These are phyloP conservation scores for Cladosporium oxysporum DNA, from an alignment of 2,329 filamentous ascomycete species.

Conservation along the genomic window DNA sequence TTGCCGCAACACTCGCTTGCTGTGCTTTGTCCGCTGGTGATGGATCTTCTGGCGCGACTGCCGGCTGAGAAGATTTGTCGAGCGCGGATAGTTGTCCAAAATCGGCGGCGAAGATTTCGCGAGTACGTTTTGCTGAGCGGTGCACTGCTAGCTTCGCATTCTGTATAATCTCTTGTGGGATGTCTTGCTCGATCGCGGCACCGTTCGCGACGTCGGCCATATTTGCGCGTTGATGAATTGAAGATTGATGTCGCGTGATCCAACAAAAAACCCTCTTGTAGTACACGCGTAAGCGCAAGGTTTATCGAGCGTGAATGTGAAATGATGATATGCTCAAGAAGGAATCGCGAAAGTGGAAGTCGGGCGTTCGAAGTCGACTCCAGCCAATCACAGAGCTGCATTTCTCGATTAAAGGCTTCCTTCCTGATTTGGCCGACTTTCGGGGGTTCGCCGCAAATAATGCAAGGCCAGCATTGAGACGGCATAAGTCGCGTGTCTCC, in stretches of 20 bases:
- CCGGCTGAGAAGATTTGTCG: constrained; percentile 43
- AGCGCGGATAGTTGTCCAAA: constrained; percentile 49
- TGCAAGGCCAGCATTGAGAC: constrained; percentile 15
- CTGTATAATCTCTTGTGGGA: constrained; percentile 12
- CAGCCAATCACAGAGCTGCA: not conserved
- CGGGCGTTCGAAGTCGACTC: not conserved
- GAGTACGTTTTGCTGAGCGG: constrained; percentile 55
- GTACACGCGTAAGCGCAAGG: not conserved
- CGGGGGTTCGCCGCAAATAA: constrained; percentile 19
- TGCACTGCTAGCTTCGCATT: constrained; percentile 36
- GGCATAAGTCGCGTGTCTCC: not conserved
- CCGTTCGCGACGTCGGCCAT: constrained; percentile 16
- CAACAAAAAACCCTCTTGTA: not conserved
- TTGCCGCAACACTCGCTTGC: constrained; percentile 53
- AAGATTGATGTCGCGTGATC: not conserved
- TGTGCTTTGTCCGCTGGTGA: constrained; percentile 48
- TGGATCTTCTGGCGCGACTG: constrained; percentile 48
- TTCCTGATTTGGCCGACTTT: not conserved
- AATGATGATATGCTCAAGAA: not conserved
- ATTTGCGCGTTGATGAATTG: not conserved
- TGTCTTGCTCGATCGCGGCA: constrained; percentile 11
- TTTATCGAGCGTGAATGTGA: not conserved
- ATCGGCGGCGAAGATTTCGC: constrained; percentile 56
- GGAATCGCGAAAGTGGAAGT: not conserved
- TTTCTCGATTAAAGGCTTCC: not conserved